Evolutionary conservation across 2,329 filamentous ascomycete species (phyloP).

Genomic region (Periconia macrospinosa): DNA sequence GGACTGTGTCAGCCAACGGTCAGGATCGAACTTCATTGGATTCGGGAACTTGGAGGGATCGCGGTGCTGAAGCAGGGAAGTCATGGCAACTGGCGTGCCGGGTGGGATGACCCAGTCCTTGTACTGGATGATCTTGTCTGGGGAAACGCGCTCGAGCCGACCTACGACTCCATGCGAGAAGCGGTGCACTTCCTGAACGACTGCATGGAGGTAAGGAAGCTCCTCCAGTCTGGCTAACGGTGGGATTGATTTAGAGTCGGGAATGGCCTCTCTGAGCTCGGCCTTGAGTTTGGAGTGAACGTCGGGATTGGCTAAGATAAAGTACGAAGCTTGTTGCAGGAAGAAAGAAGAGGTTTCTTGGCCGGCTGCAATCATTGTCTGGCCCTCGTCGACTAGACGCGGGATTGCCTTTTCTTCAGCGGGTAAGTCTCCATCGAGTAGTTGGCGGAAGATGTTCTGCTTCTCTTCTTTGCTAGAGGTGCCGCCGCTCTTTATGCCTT

Average conservation of each 20-base stretch:
- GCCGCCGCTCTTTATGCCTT: too few relatives aligned
- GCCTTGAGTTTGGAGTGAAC: neutral
- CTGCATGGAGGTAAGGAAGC: neutral
- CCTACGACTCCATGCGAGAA: neutral
- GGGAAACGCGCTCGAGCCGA: slow-evolving; percentile 2
- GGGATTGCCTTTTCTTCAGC: too few relatives aligned
- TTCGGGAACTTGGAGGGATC: slow-evolving; percentile 7
- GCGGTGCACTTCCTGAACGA: neutral
- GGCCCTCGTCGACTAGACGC: too few relatives aligned
- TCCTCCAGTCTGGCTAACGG: neutral
- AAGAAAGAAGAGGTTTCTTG: too few relatives aligned
- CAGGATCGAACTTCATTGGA: slow-evolving; percentile 13
- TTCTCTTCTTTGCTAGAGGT: too few relatives aligned
- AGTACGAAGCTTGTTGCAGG: neutral
- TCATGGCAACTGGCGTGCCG: slow-evolving; percentile 2
- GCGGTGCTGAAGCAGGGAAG: neutral
- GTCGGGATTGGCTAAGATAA: neutral
- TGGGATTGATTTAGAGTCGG: neutral
- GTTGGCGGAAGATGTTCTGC: too few relatives aligned
- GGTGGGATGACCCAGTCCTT: slow-evolving; percentile 5
- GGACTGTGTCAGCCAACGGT: slow-evolving; percentile 10
- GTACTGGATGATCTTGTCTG: neutral
- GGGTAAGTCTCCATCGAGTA: too few relatives aligned
- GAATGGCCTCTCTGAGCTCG: neutral
- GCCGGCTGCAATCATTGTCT: too few relatives aligned